Conservation (phyloP, 164 flowering plant species). For the Kalanchoe fedtschenkoi region DNA sequence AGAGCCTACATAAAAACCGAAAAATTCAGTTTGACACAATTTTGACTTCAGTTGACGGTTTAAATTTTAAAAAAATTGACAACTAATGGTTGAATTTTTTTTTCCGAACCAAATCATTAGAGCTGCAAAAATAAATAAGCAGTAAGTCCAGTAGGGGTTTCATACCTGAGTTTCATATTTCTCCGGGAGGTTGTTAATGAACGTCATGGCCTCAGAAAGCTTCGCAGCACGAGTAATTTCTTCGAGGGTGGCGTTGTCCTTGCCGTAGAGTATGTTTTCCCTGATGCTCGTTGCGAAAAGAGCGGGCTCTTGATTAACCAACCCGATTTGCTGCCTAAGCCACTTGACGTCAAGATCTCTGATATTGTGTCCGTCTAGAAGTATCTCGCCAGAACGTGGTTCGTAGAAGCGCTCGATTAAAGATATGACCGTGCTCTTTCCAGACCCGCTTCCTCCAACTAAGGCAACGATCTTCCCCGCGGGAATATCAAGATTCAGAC, state of each 20-base stretch:
- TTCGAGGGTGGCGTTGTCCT: slow-evolving; percentile 67
- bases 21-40: too few relatives aligned
- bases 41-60: too few relatives aligned
- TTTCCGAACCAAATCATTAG: too few relatives aligned
- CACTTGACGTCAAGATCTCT: slow-evolving; percentile 67
- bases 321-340: slow-evolving; percentile 81
- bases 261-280: slow-evolving; percentile 90
- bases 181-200: slow-evolving; percentile 91
- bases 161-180: slow-evolving; percentile 89
- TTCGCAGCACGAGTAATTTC: slow-evolving; percentile 90
- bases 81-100: too few relatives aligned
- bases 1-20: too few relatives aligned
- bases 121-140: too few relatives aligned
- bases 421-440: slow-evolving; percentile 93
- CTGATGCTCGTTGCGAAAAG: slow-evolving; percentile 87
- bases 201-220: slow-evolving; percentile 78
- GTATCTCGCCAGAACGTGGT: slow-evolving; percentile 58
- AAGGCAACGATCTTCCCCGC: slow-evolving; percentile 85
- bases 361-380: slow-evolving; percentile 59
- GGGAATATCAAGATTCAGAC: slow-evolving; percentile 57
- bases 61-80: too few relatives aligned
- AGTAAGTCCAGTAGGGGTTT: background rate
- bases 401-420: slow-evolving; percentile 92
- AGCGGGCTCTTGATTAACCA: slow-evolving; percentile 97
- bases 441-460: slow-evolving; percentile 97